A percentile compares a stretch with the other conserved stretches of the same genome.
These are phyloP conservation scores for Nakazawaea ernobii DNA, from an alignment of 805 yeast genomes.

Conservation along the genomic window DNA sequence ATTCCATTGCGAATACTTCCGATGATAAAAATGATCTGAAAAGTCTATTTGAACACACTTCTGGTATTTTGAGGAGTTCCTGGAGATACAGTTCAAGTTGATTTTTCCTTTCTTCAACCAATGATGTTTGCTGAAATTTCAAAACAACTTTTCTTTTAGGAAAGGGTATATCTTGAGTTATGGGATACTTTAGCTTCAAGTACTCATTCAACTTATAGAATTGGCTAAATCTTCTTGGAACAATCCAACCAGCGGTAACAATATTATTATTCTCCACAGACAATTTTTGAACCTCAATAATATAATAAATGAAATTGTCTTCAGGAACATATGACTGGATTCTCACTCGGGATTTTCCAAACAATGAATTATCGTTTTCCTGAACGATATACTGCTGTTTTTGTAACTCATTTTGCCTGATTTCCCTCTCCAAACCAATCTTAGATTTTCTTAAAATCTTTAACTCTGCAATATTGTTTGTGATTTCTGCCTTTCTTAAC, in stretches of 20 bases:
- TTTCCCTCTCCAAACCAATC: slow-evolving; percentile 60
- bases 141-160: slow-evolving; percentile 65
- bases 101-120: slow-evolving; percentile 58
- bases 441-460: slow-evolving; percentile 65
- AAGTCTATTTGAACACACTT: slow-evolving; percentile 66
- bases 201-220: slow-evolving; percentile 68
- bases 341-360: slow-evolving; percentile 52
- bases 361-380: slow-evolving; percentile 74
- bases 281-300: slow-evolving; percentile 66
- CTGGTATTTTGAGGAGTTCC: slow-evolving; percentile 50
- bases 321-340: slow-evolving; percentile 48
- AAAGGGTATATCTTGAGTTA: slow-evolving; percentile 42
- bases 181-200: slow-evolving; percentile 46
- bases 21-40: slow-evolving; percentile 76
- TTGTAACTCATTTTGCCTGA: slow-evolving; percentile 66
- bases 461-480: slow-evolving; percentile 67
- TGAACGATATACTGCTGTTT: slow-evolving; percentile 79
- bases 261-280: slow-evolving; percentile 23
- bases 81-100: slow-evolving; percentile 61
- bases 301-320: slow-evolving; percentile 60
- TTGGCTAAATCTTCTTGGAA: slow-evolving; percentile 86
- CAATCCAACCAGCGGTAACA: slow-evolving; percentile 75
- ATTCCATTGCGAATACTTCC: slow-evolving; percentile 42
- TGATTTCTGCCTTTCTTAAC: slow-evolving; percentile 75
- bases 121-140: slow-evolving; percentile 58